phyloP scores from a whole-genome alignment of 345 rosid genomes.

The Moricandia moricandioides region DNA sequence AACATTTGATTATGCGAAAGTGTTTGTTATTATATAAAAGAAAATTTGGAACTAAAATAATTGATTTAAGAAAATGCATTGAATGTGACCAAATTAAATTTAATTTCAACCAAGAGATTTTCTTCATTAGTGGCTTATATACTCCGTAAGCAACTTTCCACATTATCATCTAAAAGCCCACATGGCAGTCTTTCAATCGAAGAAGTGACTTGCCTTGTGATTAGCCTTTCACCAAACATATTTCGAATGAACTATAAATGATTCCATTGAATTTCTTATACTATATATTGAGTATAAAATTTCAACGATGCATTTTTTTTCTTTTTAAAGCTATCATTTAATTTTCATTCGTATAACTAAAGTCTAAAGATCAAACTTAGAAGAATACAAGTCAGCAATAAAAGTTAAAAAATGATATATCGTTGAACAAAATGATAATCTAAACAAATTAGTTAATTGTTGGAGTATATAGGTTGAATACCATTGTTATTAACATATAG shows the following conservation, averaged over 20 bases:
- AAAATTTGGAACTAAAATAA: constrained; percentile 8
- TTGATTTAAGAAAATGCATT: constrained; percentile 14
- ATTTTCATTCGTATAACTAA: background rate
- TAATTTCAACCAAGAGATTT: background rate
- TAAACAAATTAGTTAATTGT: background rate
- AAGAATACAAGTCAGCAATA: background rate
- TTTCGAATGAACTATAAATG: background rate
- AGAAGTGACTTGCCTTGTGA: constrained; percentile 18
- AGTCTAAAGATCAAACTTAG: too few relatives aligned
- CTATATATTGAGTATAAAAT: background rate
- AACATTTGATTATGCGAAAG: background rate
- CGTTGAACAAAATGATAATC: background rate
- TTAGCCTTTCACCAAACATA: constrained; percentile 7
- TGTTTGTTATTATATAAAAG: background rate
- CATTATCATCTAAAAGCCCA: constrained; percentile 5
- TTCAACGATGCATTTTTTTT: background rate
- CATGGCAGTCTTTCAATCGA: background rate
- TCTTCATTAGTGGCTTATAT: constrained; percentile 10
- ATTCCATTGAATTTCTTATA: background rate
- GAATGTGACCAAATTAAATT: constrained; percentile 20
- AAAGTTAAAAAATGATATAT: background rate
- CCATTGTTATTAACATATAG: background rate
- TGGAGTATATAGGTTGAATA: background rate
- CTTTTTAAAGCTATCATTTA: background rate
- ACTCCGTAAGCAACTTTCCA: background rate